Base-by-base conservation (phyloP, 768 basidiomycete species). In the Cyclocybe cylindracea region DNA sequence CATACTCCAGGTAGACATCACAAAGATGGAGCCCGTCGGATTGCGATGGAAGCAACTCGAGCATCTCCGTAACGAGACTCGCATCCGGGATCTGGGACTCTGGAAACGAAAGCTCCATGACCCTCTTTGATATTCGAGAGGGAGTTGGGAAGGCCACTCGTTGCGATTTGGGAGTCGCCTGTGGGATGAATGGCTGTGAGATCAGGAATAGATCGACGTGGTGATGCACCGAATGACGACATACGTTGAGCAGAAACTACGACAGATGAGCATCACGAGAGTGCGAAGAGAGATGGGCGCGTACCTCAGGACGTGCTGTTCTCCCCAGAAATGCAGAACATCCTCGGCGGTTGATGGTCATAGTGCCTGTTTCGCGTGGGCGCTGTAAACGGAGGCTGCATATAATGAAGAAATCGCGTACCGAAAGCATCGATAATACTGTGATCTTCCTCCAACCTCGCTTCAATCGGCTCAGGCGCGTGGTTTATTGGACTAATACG, bases 291-390 rank as follows among this genome's bases (percentile, higher is more conserved):
- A 33, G 29, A 36, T 5, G 16, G 32, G 16, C 10, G 43, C 78
- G 45, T 56, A 87, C 86, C 76, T 89, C 87, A 18, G 84, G 75
- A 35, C 85, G 79, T 5, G 88, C 83, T 0, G 85, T 89, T 51
- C 77, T 75, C 13, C 88, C 86, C 51, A 84, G 72, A 62, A 84
- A 86, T 34, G 67, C 75, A 0, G 78, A 74, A 55, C 81, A 80
- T 0, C 83, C 83, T 42, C 77, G 65, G 18, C 74, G 63, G n/a
- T 78, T 81, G 19, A 87, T 72, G 2, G 77, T 78, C 45, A 63
- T 19, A 10, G 62, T 63, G 29, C 62, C 62, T 63, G 13, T 1
- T 32, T 18, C 34, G 37, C 46, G 29, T 9, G 2, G 37, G 19
- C 0, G 47, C 14, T 40, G 29, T 9, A 33, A 16, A 10, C 4